A percentile compares a stretch with the other conserved stretches of the same genome.
These are phyloP conservation scores for Colletotrichum noveboracense DNA, from an alignment of 2,329 filamentous ascomycete genomes.

Conservation along the genomic window DNA sequence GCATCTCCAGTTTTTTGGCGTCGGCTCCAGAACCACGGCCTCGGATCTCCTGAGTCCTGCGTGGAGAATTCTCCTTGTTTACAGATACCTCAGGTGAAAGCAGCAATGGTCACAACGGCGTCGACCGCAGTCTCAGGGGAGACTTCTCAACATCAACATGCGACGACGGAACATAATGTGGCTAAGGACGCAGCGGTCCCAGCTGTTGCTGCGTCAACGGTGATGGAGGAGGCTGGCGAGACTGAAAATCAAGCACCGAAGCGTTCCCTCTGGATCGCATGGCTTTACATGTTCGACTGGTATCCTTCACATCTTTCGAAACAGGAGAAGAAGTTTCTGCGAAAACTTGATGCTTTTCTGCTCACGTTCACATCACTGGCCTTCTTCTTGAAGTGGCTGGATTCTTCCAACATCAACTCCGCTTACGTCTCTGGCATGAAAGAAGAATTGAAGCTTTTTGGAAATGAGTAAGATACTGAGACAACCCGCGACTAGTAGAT, in stretches of 20 bases:
- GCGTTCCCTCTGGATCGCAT: constrained; percentile 20
- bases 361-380: constrained; percentile 23
- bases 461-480: constrained; percentile 29
- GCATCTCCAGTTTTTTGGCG: background rate
- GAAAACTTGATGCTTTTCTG: constrained; percentile 27
- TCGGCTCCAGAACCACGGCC: background rate
- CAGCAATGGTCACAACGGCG: background rate
- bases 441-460: constrained; percentile 35
- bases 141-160: background rate
- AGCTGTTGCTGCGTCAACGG: constrained; percentile 48
- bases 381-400: constrained; percentile 28
- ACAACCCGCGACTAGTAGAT: background rate
- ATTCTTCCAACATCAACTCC: constrained; percentile 40
- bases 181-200: constrained; percentile 4
- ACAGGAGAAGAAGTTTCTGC: constrained; percentile 22
- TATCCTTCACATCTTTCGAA: constrained; percentile 27
- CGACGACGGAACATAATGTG: background rate
- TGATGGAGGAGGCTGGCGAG: constrained; percentile 51
- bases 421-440: constrained; percentile 47
- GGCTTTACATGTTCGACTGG: constrained; percentile 30
- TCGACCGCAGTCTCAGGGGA: background rate
- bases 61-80: background rate
- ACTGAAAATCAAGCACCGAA: constrained; percentile 14
- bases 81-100: background rate
- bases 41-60: background rate